These are phyloP conservation scores for Juglanconis juglandina DNA, from an alignment of 2,329 filamentous ascomycete species.

Conservation along the genomic window DNA sequence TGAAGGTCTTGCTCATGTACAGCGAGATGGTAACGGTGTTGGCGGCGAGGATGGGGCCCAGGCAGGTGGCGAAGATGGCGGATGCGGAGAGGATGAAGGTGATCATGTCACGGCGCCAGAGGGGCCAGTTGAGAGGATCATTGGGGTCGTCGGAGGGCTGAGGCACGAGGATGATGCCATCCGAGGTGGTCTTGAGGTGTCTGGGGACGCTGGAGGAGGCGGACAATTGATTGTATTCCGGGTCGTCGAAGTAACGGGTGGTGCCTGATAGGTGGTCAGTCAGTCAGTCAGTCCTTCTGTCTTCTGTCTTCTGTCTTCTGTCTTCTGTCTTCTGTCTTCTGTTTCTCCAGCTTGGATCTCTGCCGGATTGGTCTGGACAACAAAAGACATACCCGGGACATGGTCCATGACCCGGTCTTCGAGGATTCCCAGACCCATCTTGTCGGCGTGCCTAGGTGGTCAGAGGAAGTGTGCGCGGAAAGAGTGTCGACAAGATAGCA, in stretches of 20 bases:
- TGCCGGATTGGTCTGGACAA: background rate
- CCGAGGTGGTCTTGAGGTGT: slow-evolving; percentile 63
- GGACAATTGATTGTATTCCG: slow-evolving; percentile 27
- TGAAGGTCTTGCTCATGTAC: slow-evolving; percentile 63
- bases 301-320: no score
- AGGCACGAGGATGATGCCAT: slow-evolving; percentile 77
- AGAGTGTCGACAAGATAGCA: background rate
- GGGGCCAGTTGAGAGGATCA: slow-evolving; percentile 80
- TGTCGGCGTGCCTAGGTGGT: no score
- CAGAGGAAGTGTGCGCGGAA: background rate
- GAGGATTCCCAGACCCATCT: slow-evolving; percentile 71
- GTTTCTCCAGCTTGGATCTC: background rate
- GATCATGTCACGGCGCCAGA: slow-evolving; percentile 81
- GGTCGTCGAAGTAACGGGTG: slow-evolving; percentile 62
- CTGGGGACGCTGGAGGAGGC: slow-evolving; percentile 52
- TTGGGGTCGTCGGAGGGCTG: slow-evolving; percentile 90
- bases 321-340: no score
- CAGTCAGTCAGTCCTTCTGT: no score
- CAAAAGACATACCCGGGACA: slow-evolving; percentile 63
- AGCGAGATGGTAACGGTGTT: slow-evolving; percentile 77
- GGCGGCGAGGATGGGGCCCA: slow-evolving; percentile 83
- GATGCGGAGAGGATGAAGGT: slow-evolving; percentile 74
- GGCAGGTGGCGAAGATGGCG: slow-evolving; percentile 77
- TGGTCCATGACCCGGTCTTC: slow-evolving; percentile 63
- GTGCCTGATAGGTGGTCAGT: slow-evolving; percentile 42